Evolutionary conservation across 1,284 basidiomycete genomes (phyloP).

Genomic region (Inonotus hispidus): DNA sequence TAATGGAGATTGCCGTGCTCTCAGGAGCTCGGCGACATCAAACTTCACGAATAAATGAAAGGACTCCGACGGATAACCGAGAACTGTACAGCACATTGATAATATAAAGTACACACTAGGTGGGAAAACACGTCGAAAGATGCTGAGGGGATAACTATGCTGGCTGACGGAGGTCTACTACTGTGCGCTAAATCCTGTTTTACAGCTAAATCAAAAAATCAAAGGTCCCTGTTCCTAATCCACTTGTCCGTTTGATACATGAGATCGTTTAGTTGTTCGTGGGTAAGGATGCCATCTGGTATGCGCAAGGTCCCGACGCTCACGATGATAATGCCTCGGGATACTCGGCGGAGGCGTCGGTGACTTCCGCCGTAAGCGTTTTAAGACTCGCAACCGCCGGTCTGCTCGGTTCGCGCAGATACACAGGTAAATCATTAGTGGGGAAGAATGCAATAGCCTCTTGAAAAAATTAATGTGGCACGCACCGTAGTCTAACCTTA

Average conservation of each 20-base stretch:
- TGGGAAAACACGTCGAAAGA: too few species aligned
- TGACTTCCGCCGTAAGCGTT: conserved; percentile 14
- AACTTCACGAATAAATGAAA: not conserved
- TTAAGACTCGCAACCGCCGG: conserved; percentile 17
- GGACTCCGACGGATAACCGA: not conserved
- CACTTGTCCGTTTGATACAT: not conserved
- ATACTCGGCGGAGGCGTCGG: conserved; percentile 13
- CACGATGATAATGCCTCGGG: not conserved
- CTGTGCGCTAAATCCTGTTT: not conserved
- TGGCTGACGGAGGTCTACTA: not conserved
- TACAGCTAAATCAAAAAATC: not conserved
- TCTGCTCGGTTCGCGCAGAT: conserved; percentile 1
- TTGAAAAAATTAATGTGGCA: not conserved
- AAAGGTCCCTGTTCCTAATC: not conserved
- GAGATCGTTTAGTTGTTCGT: not conserved
- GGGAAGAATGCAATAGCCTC: not conserved
- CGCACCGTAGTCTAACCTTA: conserved; percentile 18
- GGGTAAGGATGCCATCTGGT: conserved; percentile 6
- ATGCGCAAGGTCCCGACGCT: not conserved
- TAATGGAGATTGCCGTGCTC: not conserved
- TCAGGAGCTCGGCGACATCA: not conserved
- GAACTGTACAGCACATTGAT: not conserved
- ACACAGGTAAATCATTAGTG: not conserved
- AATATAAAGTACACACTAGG: not conserved
- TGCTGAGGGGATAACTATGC: too few species aligned